phyloP scores from a whole-genome alignment of 768 basidiomycete species.

The Hypsizygus marmoreus region DNA sequence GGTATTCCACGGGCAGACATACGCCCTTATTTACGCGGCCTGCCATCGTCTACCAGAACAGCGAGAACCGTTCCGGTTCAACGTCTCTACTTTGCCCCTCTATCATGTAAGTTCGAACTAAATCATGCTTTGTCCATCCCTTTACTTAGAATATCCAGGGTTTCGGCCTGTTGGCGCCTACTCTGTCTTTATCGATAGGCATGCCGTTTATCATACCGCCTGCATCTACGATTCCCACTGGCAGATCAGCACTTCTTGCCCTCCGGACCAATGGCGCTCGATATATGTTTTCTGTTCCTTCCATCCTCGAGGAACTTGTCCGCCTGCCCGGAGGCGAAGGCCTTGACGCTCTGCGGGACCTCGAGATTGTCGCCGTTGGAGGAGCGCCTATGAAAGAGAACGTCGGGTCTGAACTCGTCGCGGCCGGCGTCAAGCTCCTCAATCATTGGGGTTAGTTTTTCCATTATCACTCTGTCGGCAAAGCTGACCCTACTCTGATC shows the following conservation, averaged over 20 bases:
- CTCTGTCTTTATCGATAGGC: conserved; percentile 36
- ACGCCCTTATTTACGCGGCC: conserved; percentile 33
- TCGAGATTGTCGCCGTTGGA: conserved; percentile 38
- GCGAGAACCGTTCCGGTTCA: conserved; percentile 27
- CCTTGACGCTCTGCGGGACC: conserved; percentile 28
- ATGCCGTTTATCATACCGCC: conserved; percentile 39
- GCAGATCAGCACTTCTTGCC: conserved; percentile 24
- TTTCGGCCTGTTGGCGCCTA: conserved; percentile 38
- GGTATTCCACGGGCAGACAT: conserved; percentile 37
- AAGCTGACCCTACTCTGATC: background rate
- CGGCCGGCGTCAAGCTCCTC: conserved; percentile 34
- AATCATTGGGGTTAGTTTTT: conserved; percentile 41
- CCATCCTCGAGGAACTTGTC: conserved; percentile 39
- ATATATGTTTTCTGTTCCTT: conserved; percentile 39
- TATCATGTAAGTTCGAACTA: conserved; percentile 34
- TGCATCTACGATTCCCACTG: conserved; percentile 37
- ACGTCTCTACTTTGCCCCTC: conserved; percentile 39
- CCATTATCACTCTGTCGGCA: background rate
- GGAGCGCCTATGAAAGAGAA: conserved; percentile 42
- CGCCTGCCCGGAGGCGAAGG: conserved; percentile 23
- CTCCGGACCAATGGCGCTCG: conserved; percentile 29
- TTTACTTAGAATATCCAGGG: conserved; percentile 23
- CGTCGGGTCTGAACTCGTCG: conserved; percentile 29
- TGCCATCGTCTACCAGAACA: conserved; percentile 37
- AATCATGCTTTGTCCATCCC: background rate